Evolutionary conservation across 257 asterid species (phyloP), one percentile per base, ranked within the genome.

Genomic region (Salvia rosmarinus): DNA sequence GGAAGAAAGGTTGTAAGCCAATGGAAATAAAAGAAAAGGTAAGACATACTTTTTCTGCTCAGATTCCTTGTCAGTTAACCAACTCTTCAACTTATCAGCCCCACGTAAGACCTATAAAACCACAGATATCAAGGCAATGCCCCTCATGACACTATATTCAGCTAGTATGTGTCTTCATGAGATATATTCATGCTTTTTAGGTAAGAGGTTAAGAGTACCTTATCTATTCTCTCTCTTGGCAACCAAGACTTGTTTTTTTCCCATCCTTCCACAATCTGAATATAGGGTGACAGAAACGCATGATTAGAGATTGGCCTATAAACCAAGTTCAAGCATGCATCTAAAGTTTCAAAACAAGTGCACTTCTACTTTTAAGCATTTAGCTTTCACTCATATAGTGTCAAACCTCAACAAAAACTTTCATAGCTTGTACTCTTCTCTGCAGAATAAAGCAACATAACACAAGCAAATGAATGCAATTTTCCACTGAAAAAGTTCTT

Each of bases 231-330:
- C 70, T 85, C 90, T 82, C 67, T 83, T 46, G 97, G 96, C 79
- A 95, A 87, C 99, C 99, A 95, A 54, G 97, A 67, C 72, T 85
- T 91, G 82, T 88, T 84, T 42, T 81, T 84, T 79, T 89, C 96
- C 99, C 96, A 95, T 81, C 84, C 85, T 68, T 63, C 82, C 77
- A 91, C 81, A 73, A 88, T 87, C 99, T 95, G 82, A 78, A 66
- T 56, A 59, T 64, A 42, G 72, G 76, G 34, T 0, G 30, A 63
- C 25, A 51, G 11, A 52, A 72, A 72, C 69, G 64, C 57, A 56
- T 67, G 39, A 65, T 80, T 25, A 72, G 78, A 66, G 74, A 64
- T 39, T 32, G 39, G 46, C 40, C 59, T 14, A 46, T 66, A 35
- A 54, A 70, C 67, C 8, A 67, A 9, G 62, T 68, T 56, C 72